phyloP scores from a whole-genome alignment of 192 early-diverging fungal genomes.

The Coemansia sp. region DNA sequence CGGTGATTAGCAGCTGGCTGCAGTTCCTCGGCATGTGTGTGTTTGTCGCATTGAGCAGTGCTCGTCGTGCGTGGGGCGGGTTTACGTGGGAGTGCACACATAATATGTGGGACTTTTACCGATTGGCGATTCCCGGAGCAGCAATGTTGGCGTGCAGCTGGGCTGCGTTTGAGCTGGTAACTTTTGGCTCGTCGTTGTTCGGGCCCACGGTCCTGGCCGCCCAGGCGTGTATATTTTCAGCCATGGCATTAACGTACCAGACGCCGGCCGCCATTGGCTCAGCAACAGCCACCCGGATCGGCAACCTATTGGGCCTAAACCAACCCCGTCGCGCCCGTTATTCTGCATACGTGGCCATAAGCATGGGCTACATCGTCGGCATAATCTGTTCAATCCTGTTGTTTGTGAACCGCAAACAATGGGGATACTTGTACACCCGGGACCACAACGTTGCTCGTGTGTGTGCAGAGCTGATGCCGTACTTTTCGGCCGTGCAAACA shows the following conservation, averaged over 20 bases:
- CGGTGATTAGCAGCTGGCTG: constrained; percentile 63
- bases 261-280: constrained; percentile 70
- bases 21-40: constrained; percentile 56
- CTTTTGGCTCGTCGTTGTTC: constrained; percentile 75
- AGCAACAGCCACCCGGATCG: constrained; percentile 77
- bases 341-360: constrained; percentile 58
- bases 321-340: constrained; percentile 58
- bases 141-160: constrained; percentile 85
- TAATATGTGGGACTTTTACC: constrained; percentile 62
- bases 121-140: constrained; percentile 78
- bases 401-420: constrained; percentile 54
- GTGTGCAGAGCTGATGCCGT: constrained; percentile 40
- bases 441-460: constrained; percentile 29
- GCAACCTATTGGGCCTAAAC: constrained; percentile 66
- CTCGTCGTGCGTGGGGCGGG: constrained; percentile 75
- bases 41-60: constrained; percentile 54
- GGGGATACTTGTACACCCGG: constrained; percentile 64
- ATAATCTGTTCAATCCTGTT: constrained; percentile 59
- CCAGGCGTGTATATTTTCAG: constrained; percentile 76
- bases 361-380: constrained; percentile 61
- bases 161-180: constrained; percentile 76
- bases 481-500: constrained; percentile 35
- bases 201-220: constrained; percentile 76
- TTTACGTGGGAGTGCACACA: constrained; percentile 65
- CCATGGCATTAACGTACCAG: constrained; percentile 69